Conservation (phyloP, 768 basidiomycete species). For the Russula emetica region DNA sequence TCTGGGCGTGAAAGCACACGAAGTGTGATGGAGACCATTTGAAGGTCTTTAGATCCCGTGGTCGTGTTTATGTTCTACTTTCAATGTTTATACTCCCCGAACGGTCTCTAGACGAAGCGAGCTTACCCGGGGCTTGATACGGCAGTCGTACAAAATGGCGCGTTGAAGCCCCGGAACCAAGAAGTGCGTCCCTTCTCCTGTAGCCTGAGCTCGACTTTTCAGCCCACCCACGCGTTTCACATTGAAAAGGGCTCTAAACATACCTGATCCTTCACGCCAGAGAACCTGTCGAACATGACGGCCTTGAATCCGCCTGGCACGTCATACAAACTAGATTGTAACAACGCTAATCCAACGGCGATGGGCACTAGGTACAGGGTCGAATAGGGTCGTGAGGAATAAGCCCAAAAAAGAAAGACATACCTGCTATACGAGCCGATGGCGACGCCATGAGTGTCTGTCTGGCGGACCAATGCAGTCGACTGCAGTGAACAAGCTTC, state of each 20-base stretch:
- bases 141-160: conserved; percentile 95
- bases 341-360: conserved; percentile 42
- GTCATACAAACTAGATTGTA: conserved; percentile 54
- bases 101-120: not conserved
- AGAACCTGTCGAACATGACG: conserved; percentile 97
- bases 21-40: conserved; percentile 96
- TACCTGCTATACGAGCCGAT: conserved; percentile 20
- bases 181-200: conserved; percentile 93
- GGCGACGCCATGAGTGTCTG: conserved; percentile 1
- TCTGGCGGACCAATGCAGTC: not conserved
- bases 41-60: conserved; percentile 96
- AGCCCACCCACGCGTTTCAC: not conserved
- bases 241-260: conserved; percentile 23
- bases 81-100: conserved; percentile 4
- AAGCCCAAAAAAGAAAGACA: conserved; percentile 29
- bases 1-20: conserved; percentile 95
- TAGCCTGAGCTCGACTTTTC: conserved; percentile 51
- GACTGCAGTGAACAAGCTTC: not conserved
- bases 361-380: conserved; percentile 65
- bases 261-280: conserved; percentile 81
- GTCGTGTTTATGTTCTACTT: conserved; percentile 94
- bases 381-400: conserved; percentile 45
- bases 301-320: conserved; percentile 82
- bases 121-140: conserved; percentile 90
- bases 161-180: conserved; percentile 93